phyloP scores from a whole-genome alignment of 352 stramenopile genomes.

The Globisporangium radiosum region DNA sequence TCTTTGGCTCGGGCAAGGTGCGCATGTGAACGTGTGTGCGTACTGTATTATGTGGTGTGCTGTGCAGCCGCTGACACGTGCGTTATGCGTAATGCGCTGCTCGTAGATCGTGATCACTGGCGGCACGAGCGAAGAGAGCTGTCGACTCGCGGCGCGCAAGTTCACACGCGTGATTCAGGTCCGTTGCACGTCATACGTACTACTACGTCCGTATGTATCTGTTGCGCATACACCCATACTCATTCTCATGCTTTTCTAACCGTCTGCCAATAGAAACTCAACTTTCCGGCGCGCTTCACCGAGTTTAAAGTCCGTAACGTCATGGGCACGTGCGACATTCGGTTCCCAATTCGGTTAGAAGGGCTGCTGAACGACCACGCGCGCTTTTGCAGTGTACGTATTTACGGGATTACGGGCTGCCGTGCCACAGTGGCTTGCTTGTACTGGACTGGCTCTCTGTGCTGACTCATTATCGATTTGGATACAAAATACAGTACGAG shows the following conservation, averaged over 20 bases:
- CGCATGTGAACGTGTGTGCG: neutral
- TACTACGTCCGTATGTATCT: too few species aligned
- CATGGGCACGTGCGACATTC: conserved; percentile 96
- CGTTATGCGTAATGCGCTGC: too few species aligned
- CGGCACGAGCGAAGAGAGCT: conserved; percentile 78
- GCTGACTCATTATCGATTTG: neutral
- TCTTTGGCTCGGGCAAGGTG: conserved; percentile 96
- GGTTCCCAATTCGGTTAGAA: conserved; percentile 98
- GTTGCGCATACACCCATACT: neutral
- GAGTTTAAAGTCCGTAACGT: conserved; percentile 97
- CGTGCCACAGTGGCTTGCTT: neutral
- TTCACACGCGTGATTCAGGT: conserved; percentile 85
- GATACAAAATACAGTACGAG: conserved; percentile 82
- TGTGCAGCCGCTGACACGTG: neutral
- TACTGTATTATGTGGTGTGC: neutral
- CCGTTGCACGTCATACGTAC: neutral
- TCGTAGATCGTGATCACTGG: conserved; percentile 80
- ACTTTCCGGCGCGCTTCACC: conserved; percentile 78
- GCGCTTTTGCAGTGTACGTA: conserved; percentile 89
- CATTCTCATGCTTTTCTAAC: neutral
- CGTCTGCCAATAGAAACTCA: conserved; percentile 64
- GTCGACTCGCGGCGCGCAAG: conserved; percentile 75
- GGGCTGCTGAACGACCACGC: conserved; percentile 95
- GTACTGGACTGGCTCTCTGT: neutral
- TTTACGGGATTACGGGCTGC: neutral